Evolutionary conservation across 2,329 filamentous ascomycete genomes (phyloP).

Genomic region (Aspergillus luchuensis): DNA sequence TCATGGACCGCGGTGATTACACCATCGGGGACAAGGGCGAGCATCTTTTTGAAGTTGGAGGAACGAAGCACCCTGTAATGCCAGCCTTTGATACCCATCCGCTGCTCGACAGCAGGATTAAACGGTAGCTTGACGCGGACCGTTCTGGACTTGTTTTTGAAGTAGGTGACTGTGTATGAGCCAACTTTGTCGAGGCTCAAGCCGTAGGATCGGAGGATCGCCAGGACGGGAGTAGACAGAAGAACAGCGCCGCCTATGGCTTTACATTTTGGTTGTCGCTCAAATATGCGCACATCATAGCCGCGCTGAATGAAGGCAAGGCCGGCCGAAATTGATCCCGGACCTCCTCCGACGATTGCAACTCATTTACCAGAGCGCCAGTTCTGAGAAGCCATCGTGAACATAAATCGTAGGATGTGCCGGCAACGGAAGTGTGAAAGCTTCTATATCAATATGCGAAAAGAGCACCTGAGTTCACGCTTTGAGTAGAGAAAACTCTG

Average conservation of each 20-base stretch:
- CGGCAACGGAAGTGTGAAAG: no score
- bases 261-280: slow-evolving; percentile 7
- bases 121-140: slow-evolving; percentile 23
- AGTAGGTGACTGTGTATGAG: slow-evolving; percentile 7
- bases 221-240: not conserved
- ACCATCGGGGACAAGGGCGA: slow-evolving; percentile 17
- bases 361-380: slow-evolving; percentile 4
- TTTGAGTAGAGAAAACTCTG: no score
- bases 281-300: slow-evolving; percentile 6
- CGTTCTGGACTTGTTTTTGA: slow-evolving; percentile 18
- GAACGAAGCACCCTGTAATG: slow-evolving; percentile 26
- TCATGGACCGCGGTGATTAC: slow-evolving; percentile 19
- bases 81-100: slow-evolving; percentile 19
- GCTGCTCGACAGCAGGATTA: slow-evolving; percentile 9
- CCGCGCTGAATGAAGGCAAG: slow-evolving; percentile 6
- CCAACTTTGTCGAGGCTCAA: not conserved
- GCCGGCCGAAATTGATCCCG: slow-evolving; percentile 1
- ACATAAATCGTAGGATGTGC: no score
- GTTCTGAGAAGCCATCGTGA: no score
- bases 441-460: no score
- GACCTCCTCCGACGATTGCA: slow-evolving; percentile 1
- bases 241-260: slow-evolving; percentile 6
- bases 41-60: slow-evolving; percentile 24
- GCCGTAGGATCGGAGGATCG: slow-evolving; percentile 5
- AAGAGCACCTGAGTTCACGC: no score